phyloP scores from a whole-genome alignment of 495 filamentous ascomycete species.

The Talaromyces ruber region DNA sequence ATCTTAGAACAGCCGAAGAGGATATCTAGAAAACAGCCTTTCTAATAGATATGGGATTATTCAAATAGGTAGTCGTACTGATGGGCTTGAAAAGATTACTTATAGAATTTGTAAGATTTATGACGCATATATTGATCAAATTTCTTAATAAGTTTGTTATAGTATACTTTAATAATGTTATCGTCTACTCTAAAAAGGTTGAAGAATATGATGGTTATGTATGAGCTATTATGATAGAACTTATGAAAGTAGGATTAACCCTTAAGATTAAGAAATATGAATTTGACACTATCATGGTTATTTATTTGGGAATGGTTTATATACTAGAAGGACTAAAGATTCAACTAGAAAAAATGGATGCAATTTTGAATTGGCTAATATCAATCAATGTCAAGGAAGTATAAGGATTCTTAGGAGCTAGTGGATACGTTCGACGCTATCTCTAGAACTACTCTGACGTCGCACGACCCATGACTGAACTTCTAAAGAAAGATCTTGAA shows the following conservation, averaged over 20 bases:
- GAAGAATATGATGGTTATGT: constrained; percentile 9
- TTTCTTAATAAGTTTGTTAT: constrained; percentile 10
- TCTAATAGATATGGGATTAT: constrained; percentile 10
- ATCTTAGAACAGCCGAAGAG: constrained; percentile 8
- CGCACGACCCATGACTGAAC: no score
- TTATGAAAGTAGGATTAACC: constrained; percentile 5
- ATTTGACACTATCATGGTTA: constrained; percentile 7
- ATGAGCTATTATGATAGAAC: neutral
- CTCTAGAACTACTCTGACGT: neutral
- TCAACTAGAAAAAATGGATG: constrained; percentile 8
- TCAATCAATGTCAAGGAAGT: constrained; percentile 7
- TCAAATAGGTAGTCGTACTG: constrained; percentile 11
- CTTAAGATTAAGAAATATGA: constrained; percentile 12
- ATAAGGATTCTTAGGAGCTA: constrained; percentile 8
- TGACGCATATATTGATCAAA: constrained; percentile 5
- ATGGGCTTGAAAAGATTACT: constrained; percentile 11
- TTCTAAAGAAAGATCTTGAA: no score
- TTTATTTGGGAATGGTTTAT: constrained; percentile 10
- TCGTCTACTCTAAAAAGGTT: constrained; percentile 8
- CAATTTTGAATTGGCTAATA: constrained; percentile 5
- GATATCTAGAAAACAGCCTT: constrained; percentile 14
- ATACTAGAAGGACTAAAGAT: constrained; percentile 6
- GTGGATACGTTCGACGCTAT: constrained; percentile 11
- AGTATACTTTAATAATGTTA: constrained; percentile 11
- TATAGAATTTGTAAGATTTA: constrained; percentile 10